phyloP scores from a whole-genome alignment of 176 grass and related monocot genomes.

The Cenchrus purpureus region DNA sequence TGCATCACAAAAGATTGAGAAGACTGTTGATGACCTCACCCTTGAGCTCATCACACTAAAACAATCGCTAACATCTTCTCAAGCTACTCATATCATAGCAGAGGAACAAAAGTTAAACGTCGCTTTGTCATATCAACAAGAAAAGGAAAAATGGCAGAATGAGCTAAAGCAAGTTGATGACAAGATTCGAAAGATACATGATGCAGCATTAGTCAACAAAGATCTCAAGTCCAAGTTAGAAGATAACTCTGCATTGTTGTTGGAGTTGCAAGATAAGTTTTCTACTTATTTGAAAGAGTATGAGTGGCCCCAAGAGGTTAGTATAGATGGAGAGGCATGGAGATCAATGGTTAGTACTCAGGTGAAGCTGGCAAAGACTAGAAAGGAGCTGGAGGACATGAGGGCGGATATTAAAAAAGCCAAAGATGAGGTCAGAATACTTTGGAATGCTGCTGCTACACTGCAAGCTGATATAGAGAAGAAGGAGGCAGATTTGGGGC shows the following conservation, averaged over 20 bases:
- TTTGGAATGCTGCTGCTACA: slow-evolving; percentile 61
- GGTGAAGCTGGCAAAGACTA: slow-evolving; percentile 23
- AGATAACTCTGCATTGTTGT: slow-evolving; percentile 48
- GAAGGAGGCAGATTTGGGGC: slow-evolving; percentile 46
- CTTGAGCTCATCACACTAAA: slow-evolving; percentile 61
- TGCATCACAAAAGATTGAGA: slow-evolving; percentile 61
- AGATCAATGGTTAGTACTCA: background rate
- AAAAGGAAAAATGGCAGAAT: slow-evolving; percentile 63
- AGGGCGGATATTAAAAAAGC: slow-evolving; percentile 57
- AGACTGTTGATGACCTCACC: slow-evolving; percentile 60
- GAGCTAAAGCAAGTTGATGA: slow-evolving; percentile 67
- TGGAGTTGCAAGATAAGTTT: slow-evolving; percentile 53
- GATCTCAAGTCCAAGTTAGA: slow-evolving; percentile 63
- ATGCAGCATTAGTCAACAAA: slow-evolving; percentile 36
- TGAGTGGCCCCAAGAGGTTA: slow-evolving; percentile 18
- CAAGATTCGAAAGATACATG: slow-evolving; percentile 53
- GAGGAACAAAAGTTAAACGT: slow-evolving; percentile 64
- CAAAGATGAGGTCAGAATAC: slow-evolving; percentile 59
- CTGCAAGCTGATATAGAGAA: slow-evolving; percentile 63
- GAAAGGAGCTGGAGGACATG: slow-evolving; percentile 67
- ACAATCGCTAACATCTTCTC: slow-evolving; percentile 58
- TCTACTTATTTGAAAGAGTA: slow-evolving; percentile 46
- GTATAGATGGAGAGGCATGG: slow-evolving; percentile 11
- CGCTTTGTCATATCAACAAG: slow-evolving; percentile 58
- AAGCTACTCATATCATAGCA: slow-evolving; percentile 65